Evolutionary conservation across 2,329 filamentous ascomycete species (phyloP).

Genomic region (Tolypocladium guangdongense): DNA sequence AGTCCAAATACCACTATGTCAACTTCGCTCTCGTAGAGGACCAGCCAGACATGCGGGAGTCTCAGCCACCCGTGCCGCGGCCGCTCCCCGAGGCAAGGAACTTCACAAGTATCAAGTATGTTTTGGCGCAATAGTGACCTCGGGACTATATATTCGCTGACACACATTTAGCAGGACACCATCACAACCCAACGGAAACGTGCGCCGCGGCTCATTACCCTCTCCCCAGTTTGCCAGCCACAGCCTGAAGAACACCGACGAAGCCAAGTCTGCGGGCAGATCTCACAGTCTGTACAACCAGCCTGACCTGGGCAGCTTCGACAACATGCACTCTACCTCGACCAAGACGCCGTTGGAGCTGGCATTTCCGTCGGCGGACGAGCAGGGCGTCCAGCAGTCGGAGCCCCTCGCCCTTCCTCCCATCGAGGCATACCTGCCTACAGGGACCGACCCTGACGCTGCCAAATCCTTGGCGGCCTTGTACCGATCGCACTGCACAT

Average conservation of each 20-base stretch:
- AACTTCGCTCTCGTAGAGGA: conserved; percentile 53
- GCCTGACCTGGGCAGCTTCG: conserved; percentile 41
- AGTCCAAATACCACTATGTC: conserved; percentile 96
- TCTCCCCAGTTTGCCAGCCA: conserved; percentile 18
- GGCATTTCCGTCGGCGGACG: conserved; percentile 47
- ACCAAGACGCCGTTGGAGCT: conserved; percentile 49
- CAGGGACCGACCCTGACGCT: conserved; percentile 74
- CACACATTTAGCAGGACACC: conserved; percentile 19
- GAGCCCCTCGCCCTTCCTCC: conserved; percentile 72
- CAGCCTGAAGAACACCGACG: conserved; percentile 4
- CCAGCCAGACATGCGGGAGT: conserved; percentile 34
- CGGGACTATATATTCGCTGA: conserved; percentile 8
- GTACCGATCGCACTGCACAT: conserved; percentile 91
- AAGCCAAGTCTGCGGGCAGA: conserved; percentile 8
- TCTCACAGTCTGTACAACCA: conserved; percentile 47
- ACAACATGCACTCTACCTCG: conserved; percentile 46
- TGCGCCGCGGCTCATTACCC: conserved; percentile 14
- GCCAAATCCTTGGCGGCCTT: conserved; percentile 77
- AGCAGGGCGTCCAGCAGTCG: conserved; percentile 43
- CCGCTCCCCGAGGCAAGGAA: conserved; percentile 36
- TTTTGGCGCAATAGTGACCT: not conserved
- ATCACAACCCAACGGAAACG: conserved; percentile 17
- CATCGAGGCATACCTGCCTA: conserved; percentile 71
- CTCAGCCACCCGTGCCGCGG: conserved; percentile 33
- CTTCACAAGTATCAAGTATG: conserved; percentile 40